These are phyloP conservation scores for Salix purpurea DNA, from an alignment of 345 rosid species.

Conservation along the genomic window DNA sequence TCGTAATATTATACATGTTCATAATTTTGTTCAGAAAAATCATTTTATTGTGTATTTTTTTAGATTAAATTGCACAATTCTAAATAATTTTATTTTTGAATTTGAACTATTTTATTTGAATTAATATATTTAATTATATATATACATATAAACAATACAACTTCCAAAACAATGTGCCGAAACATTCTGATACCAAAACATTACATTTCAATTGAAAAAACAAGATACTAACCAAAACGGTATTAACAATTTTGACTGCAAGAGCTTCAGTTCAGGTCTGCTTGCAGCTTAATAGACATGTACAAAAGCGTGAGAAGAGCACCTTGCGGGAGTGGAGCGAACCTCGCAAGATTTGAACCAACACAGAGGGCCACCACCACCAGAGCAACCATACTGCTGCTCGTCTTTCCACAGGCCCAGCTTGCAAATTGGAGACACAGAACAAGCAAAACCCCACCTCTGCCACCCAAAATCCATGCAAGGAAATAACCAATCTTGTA, in stretches of 20 bases:
- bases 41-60: too few species aligned
- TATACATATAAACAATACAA: too few species aligned
- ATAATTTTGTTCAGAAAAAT: too few species aligned
- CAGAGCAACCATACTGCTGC: conserved; percentile 64
- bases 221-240: too few species aligned
- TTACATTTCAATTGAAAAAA: too few species aligned
- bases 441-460: conserved; percentile 62
- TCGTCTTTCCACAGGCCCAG: conserved; percentile 84
- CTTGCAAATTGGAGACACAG: conserved; percentile 71
- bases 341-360: conserved; percentile 67
- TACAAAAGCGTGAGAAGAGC: conserved; percentile 72
- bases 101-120: too few species aligned
- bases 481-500: conserved; percentile 73
- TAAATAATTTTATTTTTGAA: too few species aligned
- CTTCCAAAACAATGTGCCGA: rapidly evolving
- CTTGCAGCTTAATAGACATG: conserved; percentile 86
- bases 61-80: too few species aligned
- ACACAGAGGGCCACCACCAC: conserved; percentile 71
- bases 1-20: too few species aligned
- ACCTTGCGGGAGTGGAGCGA: conserved; percentile 79
- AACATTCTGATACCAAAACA: too few species aligned
- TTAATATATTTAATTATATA: too few species aligned
- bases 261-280: conserved; percentile 36
- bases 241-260: too few species aligned
- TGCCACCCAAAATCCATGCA: conserved; percentile 78